Conservation (phyloP, 2,329 filamentous ascomycete species). For the Trichoderma harzianum region DNA sequence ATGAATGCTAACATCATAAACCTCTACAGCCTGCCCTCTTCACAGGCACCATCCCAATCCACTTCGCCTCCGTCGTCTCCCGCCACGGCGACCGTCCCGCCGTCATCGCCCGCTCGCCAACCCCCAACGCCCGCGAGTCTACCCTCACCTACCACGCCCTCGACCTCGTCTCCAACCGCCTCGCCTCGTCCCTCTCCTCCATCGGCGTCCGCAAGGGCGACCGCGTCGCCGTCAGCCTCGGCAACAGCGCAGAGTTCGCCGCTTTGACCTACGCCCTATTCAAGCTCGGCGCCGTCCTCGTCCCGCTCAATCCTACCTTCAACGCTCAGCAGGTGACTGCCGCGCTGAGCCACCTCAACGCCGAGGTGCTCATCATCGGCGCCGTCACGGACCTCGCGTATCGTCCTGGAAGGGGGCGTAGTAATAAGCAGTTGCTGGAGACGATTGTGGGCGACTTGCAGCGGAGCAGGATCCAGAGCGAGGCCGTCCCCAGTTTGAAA, state of each 20-base stretch:
- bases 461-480: slow-evolving; percentile 21
- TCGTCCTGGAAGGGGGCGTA: slow-evolving; percentile 52
- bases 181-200: slow-evolving; percentile 67
- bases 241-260: slow-evolving; percentile 81
- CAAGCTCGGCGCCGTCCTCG: slow-evolving; percentile 89
- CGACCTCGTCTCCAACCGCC: slow-evolving; percentile 69
- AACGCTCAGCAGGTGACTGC: slow-evolving; percentile 73
- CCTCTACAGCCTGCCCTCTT: slow-evolving; percentile 61
- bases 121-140: slow-evolving; percentile 53
- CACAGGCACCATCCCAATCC: slow-evolving; percentile 65
- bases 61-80: slow-evolving; percentile 65
- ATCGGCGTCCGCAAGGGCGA: slow-evolving; percentile 78
- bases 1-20: not conserved
- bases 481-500: slow-evolving; percentile 64
- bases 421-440: slow-evolving; percentile 48
- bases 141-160: slow-evolving; percentile 71
- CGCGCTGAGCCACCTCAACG: slow-evolving; percentile 72
- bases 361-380: slow-evolving; percentile 75
- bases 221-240: slow-evolving; percentile 79
- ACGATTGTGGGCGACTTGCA: slow-evolving; percentile 41
- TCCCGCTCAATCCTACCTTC: slow-evolving; percentile 91
- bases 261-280: slow-evolving; percentile 84
- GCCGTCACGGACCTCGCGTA: slow-evolving; percentile 81
- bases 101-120: slow-evolving; percentile 50
- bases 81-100: slow-evolving; percentile 61